Percentiles rank a stretch among this genome's conserved stretches.
Conservation (phyloP, 768 basidiomycete species). For the Serendipita sp. region DNA sequence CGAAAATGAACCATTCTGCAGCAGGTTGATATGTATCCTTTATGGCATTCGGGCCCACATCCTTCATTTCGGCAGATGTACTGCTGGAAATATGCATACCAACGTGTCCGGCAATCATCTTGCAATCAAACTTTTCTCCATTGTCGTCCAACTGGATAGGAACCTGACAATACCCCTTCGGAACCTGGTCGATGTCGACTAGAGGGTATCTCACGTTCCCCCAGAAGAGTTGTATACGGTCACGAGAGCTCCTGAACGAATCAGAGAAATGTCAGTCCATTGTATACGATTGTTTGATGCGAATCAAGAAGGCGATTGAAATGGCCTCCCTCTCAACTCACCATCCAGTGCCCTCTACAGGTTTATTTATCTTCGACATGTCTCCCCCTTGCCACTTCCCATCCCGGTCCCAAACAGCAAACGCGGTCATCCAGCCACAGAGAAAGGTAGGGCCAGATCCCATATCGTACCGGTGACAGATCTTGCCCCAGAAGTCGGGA, state of each 20-base stretch:
- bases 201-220: slow-evolving; percentile 7
- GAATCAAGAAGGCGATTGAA: too few relatives aligned
- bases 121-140: slow-evolving; percentile 16
- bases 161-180: slow-evolving; percentile 19
- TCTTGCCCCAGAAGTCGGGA: slow-evolving; percentile 4
- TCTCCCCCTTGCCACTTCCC: slow-evolving; percentile 21
- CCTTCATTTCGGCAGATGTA: too few relatives aligned
- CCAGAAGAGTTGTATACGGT: background rate
- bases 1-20: background rate
- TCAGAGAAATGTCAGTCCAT: background rate
- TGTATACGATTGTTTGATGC: background rate
- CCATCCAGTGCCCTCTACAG: background rate
- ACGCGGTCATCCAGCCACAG: slow-evolving; percentile 28
- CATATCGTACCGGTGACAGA: slow-evolving; percentile 13
- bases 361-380: background rate
- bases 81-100: too few relatives aligned
- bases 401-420: slow-evolving; percentile 21
- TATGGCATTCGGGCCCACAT: background rate
- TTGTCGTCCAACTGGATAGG: slow-evolving; percentile 19
- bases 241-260: background rate
- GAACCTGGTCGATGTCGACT: slow-evolving; percentile 16
- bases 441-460: slow-evolving; percentile 21
- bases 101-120: slow-evolving; percentile 19
- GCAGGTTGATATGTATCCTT: background rate
- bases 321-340: too few relatives aligned